Evolutionary conservation across 164 flowering plant species (phyloP).

Genomic region (Aristolochia fimbriata): DNA sequence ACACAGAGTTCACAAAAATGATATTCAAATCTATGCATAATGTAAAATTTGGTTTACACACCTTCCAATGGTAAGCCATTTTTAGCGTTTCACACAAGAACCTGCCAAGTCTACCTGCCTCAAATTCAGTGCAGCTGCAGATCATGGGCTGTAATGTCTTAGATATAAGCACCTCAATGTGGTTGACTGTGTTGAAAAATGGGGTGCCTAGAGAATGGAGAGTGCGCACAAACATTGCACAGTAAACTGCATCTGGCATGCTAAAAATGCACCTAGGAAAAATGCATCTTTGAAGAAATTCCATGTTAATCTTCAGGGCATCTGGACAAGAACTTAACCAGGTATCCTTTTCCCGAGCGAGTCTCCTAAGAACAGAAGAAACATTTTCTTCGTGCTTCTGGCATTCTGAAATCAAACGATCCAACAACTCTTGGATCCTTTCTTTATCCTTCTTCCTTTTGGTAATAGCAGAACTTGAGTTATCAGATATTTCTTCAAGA

Average conservation of each 20-base stretch:
- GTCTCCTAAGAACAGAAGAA: slow-evolving; percentile 72
- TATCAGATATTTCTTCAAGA: slow-evolving; percentile 91
- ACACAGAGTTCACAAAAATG: background rate
- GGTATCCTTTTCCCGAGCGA: slow-evolving; percentile 83
- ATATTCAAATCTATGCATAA: background rate
- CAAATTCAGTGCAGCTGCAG: slow-evolving; percentile 98
- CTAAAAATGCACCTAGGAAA: slow-evolving; percentile 97
- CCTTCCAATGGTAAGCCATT: slow-evolving; percentile 99
- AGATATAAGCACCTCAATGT: slow-evolving; percentile 93
- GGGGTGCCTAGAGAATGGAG: slow-evolving; percentile 98
- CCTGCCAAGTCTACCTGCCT: slow-evolving; percentile 94
- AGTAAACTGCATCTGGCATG: slow-evolving; percentile 97
- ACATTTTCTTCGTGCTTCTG: slow-evolving; percentile 88
- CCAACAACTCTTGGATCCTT: slow-evolving; percentile 91
- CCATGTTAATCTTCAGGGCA: slow-evolving; percentile 96
- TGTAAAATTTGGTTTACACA: slow-evolving; percentile 8
- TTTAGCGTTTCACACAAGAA: slow-evolving; percentile 85
- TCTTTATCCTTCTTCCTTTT: slow-evolving; percentile 97
- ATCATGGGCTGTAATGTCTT: slow-evolving; percentile 99
- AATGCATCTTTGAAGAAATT: slow-evolving; percentile 97
- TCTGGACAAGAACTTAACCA: slow-evolving; percentile 98
- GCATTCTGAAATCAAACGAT: slow-evolving; percentile 70
- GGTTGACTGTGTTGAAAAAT: slow-evolving; percentile 95
- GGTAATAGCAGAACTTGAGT: slow-evolving; percentile 87
- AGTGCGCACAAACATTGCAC: slow-evolving; percentile 92